A percentile compares a stretch with the other conserved stretches of the same genome.
phyloP scores from a whole-genome alignment of 1,284 basidiomycete species.

The Trichosporon sp. region DNA sequence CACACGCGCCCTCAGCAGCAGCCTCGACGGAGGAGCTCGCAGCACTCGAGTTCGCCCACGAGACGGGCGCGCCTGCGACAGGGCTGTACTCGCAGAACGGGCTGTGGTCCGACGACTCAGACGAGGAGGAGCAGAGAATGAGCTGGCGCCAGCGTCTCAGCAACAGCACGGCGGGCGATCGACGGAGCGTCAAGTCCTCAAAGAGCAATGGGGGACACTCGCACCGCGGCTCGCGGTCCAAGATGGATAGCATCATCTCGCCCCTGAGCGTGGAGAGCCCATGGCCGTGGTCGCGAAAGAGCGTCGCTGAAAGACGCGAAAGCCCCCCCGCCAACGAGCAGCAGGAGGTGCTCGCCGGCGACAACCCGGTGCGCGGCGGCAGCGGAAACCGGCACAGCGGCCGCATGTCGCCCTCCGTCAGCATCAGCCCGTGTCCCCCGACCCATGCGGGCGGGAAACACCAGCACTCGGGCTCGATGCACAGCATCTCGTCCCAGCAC shows the following conservation, averaged over 20 bases:
- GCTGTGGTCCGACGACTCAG: conserved; percentile 46
- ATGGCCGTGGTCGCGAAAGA: conserved; percentile 29
- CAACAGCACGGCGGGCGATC: conserved; percentile 24
- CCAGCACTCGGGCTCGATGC: conserved; percentile 10
- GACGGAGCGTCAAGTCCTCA: conserved; percentile 25
- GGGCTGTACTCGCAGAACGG: conserved; percentile 51
- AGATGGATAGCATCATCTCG: conserved; percentile 22
- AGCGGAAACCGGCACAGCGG: background rate
- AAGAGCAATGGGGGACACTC: conserved; percentile 22
- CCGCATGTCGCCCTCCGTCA: conserved; percentile 5
- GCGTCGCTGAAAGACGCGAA: background rate
- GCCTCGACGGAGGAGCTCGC: background rate
- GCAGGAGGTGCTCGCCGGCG: conserved; percentile 13
- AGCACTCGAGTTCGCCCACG: conserved; percentile 9
- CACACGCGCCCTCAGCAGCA: background rate
- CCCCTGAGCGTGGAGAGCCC: conserved; percentile 4
- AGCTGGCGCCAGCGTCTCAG: conserved; percentile 26
- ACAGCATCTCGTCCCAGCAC: conserved; percentile 11
- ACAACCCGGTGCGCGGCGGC: background rate
- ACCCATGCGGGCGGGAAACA: background rate
- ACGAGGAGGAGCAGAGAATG: conserved; percentile 18
- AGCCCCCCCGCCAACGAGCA: background rate
- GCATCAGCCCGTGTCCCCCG: background rate
- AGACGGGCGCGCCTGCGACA: conserved; percentile 41
- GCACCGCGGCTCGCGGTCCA: conserved; percentile 22